Evolutionary conservation across 176 grass and related monocot genomes (phyloP), one percentile per base, ranked within the genome.

Genomic region (Tuctoria greenei): DNA sequence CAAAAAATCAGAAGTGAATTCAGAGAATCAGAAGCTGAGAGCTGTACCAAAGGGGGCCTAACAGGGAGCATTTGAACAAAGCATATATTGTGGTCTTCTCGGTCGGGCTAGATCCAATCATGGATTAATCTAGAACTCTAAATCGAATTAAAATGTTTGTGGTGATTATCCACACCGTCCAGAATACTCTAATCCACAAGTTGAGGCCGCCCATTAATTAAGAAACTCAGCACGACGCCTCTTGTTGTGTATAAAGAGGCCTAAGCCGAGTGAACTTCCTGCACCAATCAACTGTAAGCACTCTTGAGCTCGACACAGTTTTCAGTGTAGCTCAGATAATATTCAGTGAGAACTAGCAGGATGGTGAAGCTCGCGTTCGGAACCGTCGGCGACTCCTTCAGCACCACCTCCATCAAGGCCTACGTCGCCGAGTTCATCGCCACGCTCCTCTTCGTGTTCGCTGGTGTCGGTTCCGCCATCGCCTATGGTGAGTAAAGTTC

Each of bases 381-480:
- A 41, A 93, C 80, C 75, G 67, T 74, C 0, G 90, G 87, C 0
- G 93, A 97, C 71, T 93, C 93, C 28, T 90, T 97, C 76, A 90
- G 93, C 64, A 27, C 34, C 43, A 49, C 69, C 9, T 90, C 93
- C 26, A 54, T 97, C 50, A 90, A 90, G 87, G 39, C 90, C 37
- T 97, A 97, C 66, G 63, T 97, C 45, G 82, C 93, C 6, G 93
- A 97, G 90, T 97, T 97, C 85, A 97, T 97, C 62, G 93, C 90
- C 71, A 93, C 90, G 16, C 93, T 97, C 61, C 87, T 97, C 64
- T 97, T 97, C 25, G 93, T 97, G 47, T 97, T 97, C 67, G 90
- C 93, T 31, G 93, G 93, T 59, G 93, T 24, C 50, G 93, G 93
- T 51, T 97, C 93, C 25, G 93, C 93, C 18, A 93, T 97, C 25